Base-by-base conservation (phyloP, 1,284 basidiomycete genomes). In the Naganishia cerealis region DNA sequence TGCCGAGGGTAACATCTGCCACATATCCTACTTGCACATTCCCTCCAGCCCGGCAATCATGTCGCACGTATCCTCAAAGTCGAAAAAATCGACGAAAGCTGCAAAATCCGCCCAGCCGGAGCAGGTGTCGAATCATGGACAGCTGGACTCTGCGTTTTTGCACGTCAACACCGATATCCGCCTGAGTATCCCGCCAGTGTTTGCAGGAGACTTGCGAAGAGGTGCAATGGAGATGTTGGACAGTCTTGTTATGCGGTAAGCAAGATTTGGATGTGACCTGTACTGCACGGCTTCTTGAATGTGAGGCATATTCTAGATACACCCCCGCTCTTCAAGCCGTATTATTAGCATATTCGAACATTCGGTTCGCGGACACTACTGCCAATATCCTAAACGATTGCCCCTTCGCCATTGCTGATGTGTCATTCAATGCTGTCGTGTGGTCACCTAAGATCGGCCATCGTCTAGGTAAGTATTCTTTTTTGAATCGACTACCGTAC, bases 221-320 rank as follows among this genome's bases (percentile, higher is more conserved):
- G 94, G 94, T 12, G 90, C 88, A 15, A 86, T 88, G 74, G 92
- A 97, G 80, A 88, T 92, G 85, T 82, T 97, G 36, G 92, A 96
- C 78, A 90, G 89, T 12, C 90, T 94, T 88, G 82, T 95, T 29
- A 95, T 96, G 93, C 86, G 91, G 93, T 93, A 76, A 77, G 87
- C n/a, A 36, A 42, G 42, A 18, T 5, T 15, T 3, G 36, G 57
- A 39, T 21, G 21, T 24, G 39, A 10, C 33, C 21, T n/a, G 7
- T 13, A n/a, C 46, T 16, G 12, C 21, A 4, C n/a, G 8, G 46
- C 0, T 29, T 29, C 58, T 39, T 29, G 54, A 55, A 26, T 21
- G 40, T 42, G 24, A 50, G 21, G 55, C 24, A 3, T 63, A 53
- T 15, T 9, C 0, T 70, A 97, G 94, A 80, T 95, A 97, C 80